Evolutionary conservation across 106 monocot genomes (phyloP).

Genomic region (Ottelia alismoides): DNA sequence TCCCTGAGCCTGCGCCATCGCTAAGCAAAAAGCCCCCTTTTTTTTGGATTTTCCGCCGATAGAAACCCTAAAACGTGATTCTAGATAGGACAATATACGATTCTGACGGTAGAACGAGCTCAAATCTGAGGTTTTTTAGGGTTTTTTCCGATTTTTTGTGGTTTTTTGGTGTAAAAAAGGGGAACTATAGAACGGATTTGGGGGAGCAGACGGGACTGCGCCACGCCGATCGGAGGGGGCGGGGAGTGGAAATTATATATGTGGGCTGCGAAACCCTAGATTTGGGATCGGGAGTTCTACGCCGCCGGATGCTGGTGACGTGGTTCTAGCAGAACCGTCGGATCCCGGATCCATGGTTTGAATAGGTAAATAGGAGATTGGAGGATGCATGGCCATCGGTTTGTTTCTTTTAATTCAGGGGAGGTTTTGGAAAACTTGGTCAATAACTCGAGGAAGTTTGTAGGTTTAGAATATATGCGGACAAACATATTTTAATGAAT

Average conservation of each 20-base stretch:
- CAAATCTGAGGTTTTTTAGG: background rate
- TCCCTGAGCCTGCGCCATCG: slow-evolving; percentile 18
- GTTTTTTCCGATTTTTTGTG: slow-evolving; percentile 2
- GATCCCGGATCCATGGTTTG: too few relatives aligned
- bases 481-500: too few relatives aligned
- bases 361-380: too few relatives aligned
- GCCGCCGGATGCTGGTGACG: background rate
- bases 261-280: slow-evolving; percentile 4
- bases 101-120: background rate
- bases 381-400: too few relatives aligned
- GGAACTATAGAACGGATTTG: background rate
- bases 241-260: background rate
- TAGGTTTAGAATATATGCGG: too few relatives aligned
- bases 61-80: slow-evolving; percentile 1
- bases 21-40: background rate
- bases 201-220: slow-evolving; percentile 14
- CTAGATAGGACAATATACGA: background rate
- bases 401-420: too few relatives aligned
- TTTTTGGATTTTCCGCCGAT: background rate
- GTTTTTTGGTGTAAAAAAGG: background rate
- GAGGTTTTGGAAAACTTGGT: too few relatives aligned
- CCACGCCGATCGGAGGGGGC: background rate
- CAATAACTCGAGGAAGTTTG: too few relatives aligned
- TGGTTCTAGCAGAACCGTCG: too few relatives aligned
- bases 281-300: background rate